These are phyloP conservation scores for Tolypocladium ophioglossoides DNA, from an alignment of 2,329 filamentous ascomycete species.

Conservation along the genomic window DNA sequence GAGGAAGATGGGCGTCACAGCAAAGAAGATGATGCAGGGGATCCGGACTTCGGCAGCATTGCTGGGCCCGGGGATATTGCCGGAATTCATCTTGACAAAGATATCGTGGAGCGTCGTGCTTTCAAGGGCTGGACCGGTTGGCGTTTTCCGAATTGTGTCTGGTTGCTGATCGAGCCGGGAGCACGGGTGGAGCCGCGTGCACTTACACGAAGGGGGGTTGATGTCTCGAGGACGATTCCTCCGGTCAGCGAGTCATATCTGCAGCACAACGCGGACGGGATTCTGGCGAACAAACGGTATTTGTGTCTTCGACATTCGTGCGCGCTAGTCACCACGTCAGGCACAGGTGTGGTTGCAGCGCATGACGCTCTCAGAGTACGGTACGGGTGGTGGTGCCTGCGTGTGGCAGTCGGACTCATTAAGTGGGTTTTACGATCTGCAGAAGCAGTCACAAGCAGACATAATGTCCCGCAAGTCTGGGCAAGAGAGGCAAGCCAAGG, in stretches of 20 bases:
- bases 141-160: neutral
- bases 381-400: neutral
- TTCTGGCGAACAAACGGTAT: neutral
- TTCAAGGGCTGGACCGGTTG: neutral
- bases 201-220: neutral
- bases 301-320: neutral
- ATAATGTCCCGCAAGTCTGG: neutral
- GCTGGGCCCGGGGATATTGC: conserved; percentile 20
- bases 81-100: neutral
- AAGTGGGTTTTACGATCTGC: neutral
- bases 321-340: neutral
- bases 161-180: neutral
- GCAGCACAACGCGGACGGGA: neutral
- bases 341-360: neutral
- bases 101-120: neutral
- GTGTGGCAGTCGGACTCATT: neutral
- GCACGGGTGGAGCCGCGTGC: neutral
- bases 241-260: neutral
- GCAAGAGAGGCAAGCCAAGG: neutral
- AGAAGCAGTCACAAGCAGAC: neutral
- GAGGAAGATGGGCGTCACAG: conserved; percentile 29
- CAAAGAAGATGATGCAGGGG: conserved; percentile 31
- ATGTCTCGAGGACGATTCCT: neutral
- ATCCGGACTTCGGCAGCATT: conserved; percentile 26
- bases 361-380: neutral